Base-by-base conservation (phyloP, 306 rosid species). In the Rosa rugosa region DNA sequence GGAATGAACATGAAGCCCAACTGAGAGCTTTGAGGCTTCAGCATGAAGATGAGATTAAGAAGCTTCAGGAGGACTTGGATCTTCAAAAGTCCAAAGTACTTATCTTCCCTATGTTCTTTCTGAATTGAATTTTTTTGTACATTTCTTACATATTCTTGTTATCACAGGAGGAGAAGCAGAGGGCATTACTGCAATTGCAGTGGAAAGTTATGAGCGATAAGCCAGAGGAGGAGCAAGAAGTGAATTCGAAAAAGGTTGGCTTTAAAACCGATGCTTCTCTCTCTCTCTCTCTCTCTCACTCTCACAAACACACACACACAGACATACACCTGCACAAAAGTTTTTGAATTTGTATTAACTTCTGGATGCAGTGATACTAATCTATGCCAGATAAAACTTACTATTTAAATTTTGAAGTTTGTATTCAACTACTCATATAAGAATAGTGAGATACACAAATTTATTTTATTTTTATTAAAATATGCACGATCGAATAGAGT, bases 121-220 rank as follows among this genome's bases (percentile, higher is more conserved):
- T 75, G 71, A 56, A 31, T 75, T 47, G 40, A 65, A 44, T 66
- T 73, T n/a, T 42, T 8, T 11, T 5, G 40, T 34, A 63, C 64
- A 57, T 73, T 38, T 50, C 18, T 64, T 69, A 74, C 20, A 41
- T 65, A 64, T 50, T 40, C 42, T 73, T 16, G 67, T 86, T 79
- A 74, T 82, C 77, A 77, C 86, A 90, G 99, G 99, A 96, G 90
- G 97, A 96, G 69, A 88, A 90, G 87, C 98, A 96, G 87, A 91
- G 91, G 84, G 94, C 98, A 73, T 86, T 96, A 80, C 83, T 96
- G 90, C 94, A 96, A 81, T 78, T 96, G 93, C 97, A 93, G 87
- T 96, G 98, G 99, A 91, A 86, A 87, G 98, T 93, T 84, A 95
- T 96, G 98, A 83, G 96, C 54, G 91, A 93, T 87, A 91, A 91